Conservation (phyloP, 192 early-diverging fungal species). For the Podochytrium sp. region DNA sequence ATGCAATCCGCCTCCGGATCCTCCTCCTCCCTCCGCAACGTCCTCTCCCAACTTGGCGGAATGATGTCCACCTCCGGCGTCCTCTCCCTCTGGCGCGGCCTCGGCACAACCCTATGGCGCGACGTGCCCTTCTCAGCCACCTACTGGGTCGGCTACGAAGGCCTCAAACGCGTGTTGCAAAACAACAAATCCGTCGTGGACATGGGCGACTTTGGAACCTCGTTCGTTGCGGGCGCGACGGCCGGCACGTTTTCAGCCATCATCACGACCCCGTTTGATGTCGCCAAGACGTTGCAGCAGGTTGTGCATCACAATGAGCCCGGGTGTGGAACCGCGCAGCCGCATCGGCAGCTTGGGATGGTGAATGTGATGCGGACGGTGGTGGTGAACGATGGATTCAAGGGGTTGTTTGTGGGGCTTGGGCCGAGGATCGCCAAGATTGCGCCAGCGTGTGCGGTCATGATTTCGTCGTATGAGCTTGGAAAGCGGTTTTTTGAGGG, state of each 20-base stretch:
- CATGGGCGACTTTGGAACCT: slow-evolving; percentile 59
- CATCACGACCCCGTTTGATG: slow-evolving; percentile 93
- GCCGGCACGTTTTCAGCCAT: slow-evolving; percentile 85
- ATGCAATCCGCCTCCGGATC: slow-evolving; percentile 77
- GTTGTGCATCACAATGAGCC: slow-evolving; percentile 47
- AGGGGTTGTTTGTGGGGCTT: slow-evolving; percentile 56
- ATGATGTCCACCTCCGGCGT: slow-evolving; percentile 70
- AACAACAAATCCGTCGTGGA: not conserved
- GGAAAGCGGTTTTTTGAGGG: slow-evolving; percentile 51
- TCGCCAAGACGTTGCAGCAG: slow-evolving; percentile 91
- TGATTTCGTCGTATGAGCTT: slow-evolving; percentile 78
- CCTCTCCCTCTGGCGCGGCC: slow-evolving; percentile 79
- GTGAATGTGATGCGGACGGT: slow-evolving; percentile 36
- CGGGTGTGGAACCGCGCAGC: not conserved
- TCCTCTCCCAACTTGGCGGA: slow-evolving; percentile 57
- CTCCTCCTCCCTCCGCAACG: slow-evolving; percentile 55
- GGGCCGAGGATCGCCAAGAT: slow-evolving; percentile 84
- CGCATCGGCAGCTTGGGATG: slow-evolving; percentile 11
- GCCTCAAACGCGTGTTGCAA: slow-evolving; percentile 50
- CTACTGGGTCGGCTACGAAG: slow-evolving; percentile 94
- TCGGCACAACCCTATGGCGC: slow-evolving; percentile 87
- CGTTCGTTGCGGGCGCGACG: slow-evolving; percentile 84
- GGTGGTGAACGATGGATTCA: slow-evolving; percentile 32
- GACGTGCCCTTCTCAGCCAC: slow-evolving; percentile 95
- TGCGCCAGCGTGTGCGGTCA: slow-evolving; percentile 91